A percentile compares a stretch with the other conserved stretches of the same genome.
Conservation (phyloP, 1,284 basidiomycete genomes). For the Phylloporus sp. region DNA sequence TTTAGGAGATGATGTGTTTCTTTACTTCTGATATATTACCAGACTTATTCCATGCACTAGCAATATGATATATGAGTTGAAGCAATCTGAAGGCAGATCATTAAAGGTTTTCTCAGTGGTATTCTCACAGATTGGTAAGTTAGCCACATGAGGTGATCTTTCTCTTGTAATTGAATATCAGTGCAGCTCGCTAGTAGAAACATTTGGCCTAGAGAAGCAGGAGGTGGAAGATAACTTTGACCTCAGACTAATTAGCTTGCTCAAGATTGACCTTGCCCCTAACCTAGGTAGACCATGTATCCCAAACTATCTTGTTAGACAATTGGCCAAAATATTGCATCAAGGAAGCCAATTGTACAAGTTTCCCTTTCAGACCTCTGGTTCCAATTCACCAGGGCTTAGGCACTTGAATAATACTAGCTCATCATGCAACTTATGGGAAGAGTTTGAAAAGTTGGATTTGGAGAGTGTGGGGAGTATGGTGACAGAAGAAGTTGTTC, state of each 20-base stretch:
- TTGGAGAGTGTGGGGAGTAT: slow-evolving; percentile 61
- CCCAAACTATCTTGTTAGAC: slow-evolving; percentile 73
- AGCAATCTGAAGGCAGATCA: slow-evolving; percentile 84
- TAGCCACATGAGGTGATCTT: not conserved
- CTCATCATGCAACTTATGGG: slow-evolving; percentile 18
- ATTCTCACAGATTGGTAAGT: slow-evolving; percentile 86
- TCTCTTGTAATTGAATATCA: not conserved
- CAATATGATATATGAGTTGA: slow-evolving; percentile 66
- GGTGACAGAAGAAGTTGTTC: slow-evolving; percentile 55
- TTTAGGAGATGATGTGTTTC: slow-evolving; percentile 44
- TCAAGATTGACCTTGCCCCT: slow-evolving; percentile 83
- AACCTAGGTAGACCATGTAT: slow-evolving; percentile 71
- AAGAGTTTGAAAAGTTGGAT: slow-evolving; percentile 46
- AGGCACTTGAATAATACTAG: slow-evolving; percentile 10
- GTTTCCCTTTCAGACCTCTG: slow-evolving; percentile 26
- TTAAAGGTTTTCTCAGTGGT: slow-evolving; percentile 82
- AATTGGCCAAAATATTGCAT: slow-evolving; percentile 75
- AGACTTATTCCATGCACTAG: slow-evolving; percentile 37
- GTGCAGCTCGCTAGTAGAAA: slow-evolving; percentile 54
- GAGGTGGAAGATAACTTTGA: slow-evolving; percentile 90
- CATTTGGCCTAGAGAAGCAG: slow-evolving; percentile 64
- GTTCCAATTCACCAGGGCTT: slow-evolving; percentile 18
- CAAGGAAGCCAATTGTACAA: slow-evolving; percentile 78
- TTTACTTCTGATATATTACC: not conserved
- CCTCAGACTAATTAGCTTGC: slow-evolving; percentile 74